These are phyloP conservation scores for Tricladium varicosporioides DNA, from an alignment of 2,329 filamentous ascomycete genomes.

Conservation along the genomic window DNA sequence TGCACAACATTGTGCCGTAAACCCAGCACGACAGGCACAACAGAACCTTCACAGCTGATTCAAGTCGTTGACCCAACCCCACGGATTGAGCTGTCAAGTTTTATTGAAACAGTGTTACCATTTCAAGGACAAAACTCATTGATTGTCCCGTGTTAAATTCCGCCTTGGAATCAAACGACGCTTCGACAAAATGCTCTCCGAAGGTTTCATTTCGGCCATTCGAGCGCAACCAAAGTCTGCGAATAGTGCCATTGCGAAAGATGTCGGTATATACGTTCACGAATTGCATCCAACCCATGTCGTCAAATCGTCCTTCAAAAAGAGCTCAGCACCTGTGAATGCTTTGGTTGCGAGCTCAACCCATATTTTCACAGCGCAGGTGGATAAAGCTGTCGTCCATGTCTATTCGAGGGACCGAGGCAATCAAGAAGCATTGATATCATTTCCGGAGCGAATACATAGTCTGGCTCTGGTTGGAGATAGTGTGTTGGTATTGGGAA, in stretches of 20 bases:
- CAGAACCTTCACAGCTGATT: too few species aligned
- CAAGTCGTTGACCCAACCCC: too few species aligned
- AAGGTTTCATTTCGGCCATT: conserved; percentile 59
- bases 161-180: neutral
- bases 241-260: conserved; percentile 66
- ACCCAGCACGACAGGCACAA: too few species aligned
- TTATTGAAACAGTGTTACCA: too few species aligned
- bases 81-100: too few species aligned
- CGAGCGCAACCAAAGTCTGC: conserved; percentile 56
- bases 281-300: conserved; percentile 74
- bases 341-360: conserved; percentile 76
- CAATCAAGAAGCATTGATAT: conserved; percentile 83
- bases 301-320: conserved; percentile 83
- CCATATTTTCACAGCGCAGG: conserved; percentile 89
- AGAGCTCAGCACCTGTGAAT: conserved; percentile 77
- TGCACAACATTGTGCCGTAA: too few species aligned
- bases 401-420: conserved; percentile 83
- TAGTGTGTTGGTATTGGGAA: conserved; percentile 73
- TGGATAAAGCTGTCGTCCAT: conserved; percentile 87
- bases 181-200: conserved; percentile 49
- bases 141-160: too few species aligned
- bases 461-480: conserved; percentile 71
- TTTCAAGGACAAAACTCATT: too few species aligned
- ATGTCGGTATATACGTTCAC: conserved; percentile 85
- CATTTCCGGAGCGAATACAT: conserved; percentile 83